A percentile compares a stretch with the other conserved stretches of the same genome.
These are phyloP conservation scores for Apiospora pterosperma DNA, from an alignment of 2,329 filamentous ascomycete species.

Conservation along the genomic window DNA sequence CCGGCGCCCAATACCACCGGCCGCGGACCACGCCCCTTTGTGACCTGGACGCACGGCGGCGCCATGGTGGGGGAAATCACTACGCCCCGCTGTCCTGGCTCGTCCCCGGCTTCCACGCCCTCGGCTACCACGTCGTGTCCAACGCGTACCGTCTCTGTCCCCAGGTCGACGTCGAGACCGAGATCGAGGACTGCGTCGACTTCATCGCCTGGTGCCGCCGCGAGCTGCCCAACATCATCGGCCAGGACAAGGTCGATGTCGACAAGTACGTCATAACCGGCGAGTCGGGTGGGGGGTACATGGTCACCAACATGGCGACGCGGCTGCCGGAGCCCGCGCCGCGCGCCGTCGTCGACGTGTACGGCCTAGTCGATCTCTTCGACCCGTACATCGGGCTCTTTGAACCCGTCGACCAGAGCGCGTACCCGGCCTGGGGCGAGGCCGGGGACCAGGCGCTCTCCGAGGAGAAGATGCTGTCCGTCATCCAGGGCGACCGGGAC, in stretches of 20 bases:
- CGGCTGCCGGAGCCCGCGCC: not conserved
- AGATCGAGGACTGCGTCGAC: not conserved
- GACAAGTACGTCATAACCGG: not conserved
- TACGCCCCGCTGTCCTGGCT: slow-evolving; percentile 1
- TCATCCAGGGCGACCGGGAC: not conserved
- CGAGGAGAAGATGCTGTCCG: not conserved
- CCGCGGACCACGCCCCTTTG: not conserved
- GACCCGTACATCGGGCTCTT: not conserved
- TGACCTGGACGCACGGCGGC: slow-evolving; percentile 4
- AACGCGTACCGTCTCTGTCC: slow-evolving; percentile 2
- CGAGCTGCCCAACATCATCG: not conserved
- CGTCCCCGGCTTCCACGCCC: slow-evolving; percentile 1
- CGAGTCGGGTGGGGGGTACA: not conserved
- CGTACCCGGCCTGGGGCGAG: not conserved
- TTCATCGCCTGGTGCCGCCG: slow-evolving; percentile 2
- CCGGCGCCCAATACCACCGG: not conserved
- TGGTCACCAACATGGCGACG: slow-evolving; percentile 2
- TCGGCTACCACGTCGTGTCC: not conserved
- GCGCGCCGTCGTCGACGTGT: not conserved
- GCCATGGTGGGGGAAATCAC: not conserved
- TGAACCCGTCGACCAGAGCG: not conserved
- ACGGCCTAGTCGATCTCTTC: not conserved
- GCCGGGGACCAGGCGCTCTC: not conserved
- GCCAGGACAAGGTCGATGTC: not conserved
- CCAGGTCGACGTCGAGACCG: not conserved